Evolutionary conservation across 2,329 filamentous ascomycete genomes (phyloP), one percentile per base, ranked within the genome.

Genomic region (Cladosporium sp.): DNA sequence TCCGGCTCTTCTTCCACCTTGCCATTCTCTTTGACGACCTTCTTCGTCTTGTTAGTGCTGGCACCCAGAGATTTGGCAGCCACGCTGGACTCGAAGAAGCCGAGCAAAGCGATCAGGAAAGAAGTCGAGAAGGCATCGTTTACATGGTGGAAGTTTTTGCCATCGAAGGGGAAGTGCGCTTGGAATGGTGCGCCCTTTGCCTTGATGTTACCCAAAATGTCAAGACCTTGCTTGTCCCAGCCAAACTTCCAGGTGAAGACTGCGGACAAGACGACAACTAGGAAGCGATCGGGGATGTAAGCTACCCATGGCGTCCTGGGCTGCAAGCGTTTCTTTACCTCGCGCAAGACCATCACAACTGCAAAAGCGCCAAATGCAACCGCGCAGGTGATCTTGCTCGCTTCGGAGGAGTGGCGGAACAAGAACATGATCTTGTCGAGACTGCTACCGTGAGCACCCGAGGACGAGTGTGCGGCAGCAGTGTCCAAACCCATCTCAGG

Each of bases 21-120:
- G 15, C 66, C 64, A 15, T 67, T 62, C 13, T 64, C 66, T 42
- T 71, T 64, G 20, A 65, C 60, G 15, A 51, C 55, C 34, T 62
- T 63, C 15, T 57, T 60, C 60, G 87, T 83, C 51, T 78, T 78
- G 10, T 66, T 65, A 57, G 77, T 83, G 6, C 78, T 78, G 48
- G 77, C 78, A 13, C 88, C 89, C 2, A 99, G 77, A 61, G 90
- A 93, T 75, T 97, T 97, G 35, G 94, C 94, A 1, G 94, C 94
- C 12, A 99, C 91, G 0, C 91, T 96, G 2, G 91, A 96, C 73
- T 99, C 94, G 67, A 99, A 99, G 74, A 99, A 99, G n/a, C 94
- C 94, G 0, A 99, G 85, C 22, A 99, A 80, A 0, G 92, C 91
- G 62, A 99, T 96, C 55, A 97, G 80, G 68, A 99, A 96, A 0